Conservation (phyloP, 1,284 basidiomycete genomes). For the Macrocystidia cucumis region DNA sequence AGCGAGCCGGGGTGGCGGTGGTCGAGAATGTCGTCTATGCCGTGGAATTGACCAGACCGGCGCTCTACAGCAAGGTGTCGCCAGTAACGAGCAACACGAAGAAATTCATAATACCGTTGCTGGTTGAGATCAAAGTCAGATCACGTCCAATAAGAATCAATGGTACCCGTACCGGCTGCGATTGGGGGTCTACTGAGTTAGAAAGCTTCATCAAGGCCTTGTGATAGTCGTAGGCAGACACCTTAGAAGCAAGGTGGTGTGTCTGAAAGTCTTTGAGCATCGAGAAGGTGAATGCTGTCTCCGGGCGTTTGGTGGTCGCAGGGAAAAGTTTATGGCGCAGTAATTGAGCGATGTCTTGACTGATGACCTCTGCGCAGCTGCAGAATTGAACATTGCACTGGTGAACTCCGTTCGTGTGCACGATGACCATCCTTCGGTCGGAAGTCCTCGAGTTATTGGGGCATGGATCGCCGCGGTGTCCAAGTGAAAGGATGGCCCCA, state of each 20-base stretch:
- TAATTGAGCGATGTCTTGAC: too few relatives aligned
- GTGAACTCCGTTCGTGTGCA: constrained; percentile 17
- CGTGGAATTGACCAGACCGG: constrained; percentile 17
- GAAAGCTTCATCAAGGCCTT: constrained; percentile 13
- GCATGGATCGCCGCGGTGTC: constrained; percentile 8
- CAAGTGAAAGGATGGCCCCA: constrained; percentile 4
- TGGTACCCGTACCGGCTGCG: constrained; percentile 11
- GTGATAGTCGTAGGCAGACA: constrained; percentile 18
- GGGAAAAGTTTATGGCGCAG: constrained; percentile 15
- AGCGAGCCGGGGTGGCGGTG: constrained; percentile 11
- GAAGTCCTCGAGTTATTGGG: constrained; percentile 2
- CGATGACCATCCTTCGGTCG: constrained; percentile 5
- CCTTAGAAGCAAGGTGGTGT: constrained; percentile 17
- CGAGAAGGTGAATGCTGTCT: constrained; percentile 21
- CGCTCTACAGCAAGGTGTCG: constrained; percentile 11
- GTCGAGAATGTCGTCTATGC: constrained; percentile 15
- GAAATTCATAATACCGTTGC: constrained; percentile 17
- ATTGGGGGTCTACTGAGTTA: too few relatives aligned
- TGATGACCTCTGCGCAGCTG: constrained; percentile 8
- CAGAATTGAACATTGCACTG: constrained; percentile 12
- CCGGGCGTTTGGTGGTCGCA: constrained; percentile 12
- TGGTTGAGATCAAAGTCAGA: constrained; percentile 6
- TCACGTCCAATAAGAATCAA: neutral
- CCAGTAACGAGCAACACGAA: constrained; percentile 16
- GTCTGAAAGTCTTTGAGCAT: constrained; percentile 20